phyloP scores from a whole-genome alignment of 495 filamentous ascomycete genomes.

The Xylaria longipes region DNA sequence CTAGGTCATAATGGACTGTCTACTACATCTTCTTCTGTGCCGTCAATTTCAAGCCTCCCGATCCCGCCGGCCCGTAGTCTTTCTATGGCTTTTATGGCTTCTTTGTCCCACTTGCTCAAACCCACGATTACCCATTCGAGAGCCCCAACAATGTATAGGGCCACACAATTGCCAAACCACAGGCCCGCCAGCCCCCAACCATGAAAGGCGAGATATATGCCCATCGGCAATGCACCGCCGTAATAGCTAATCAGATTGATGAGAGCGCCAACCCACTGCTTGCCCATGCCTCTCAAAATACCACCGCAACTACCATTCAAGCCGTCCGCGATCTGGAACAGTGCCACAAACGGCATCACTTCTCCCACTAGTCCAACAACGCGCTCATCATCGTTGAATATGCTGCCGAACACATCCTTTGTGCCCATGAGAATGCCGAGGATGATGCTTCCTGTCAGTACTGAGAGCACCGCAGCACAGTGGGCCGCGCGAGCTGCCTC shows the following conservation, averaged over 20 bases:
- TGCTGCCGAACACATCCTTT: constrained; percentile 76
- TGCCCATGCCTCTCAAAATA: constrained; percentile 80
- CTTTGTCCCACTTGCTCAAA: constrained; percentile 76
- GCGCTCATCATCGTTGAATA: constrained; percentile 80
- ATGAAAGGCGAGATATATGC: constrained; percentile 87
- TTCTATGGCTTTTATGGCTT: constrained; percentile 77
- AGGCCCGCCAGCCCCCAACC: constrained; percentile 86
- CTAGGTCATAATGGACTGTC: background rate
- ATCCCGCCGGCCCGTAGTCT: constrained; percentile 69
- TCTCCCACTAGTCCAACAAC: constrained; percentile 81
- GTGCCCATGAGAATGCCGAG: constrained; percentile 76
- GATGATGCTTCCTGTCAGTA: constrained; percentile 70
- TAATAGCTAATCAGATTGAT: constrained; percentile 94
- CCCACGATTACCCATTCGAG: constrained; percentile 84
- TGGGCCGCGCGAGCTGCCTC: constrained; percentile 79
- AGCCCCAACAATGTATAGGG: constrained; percentile 80
- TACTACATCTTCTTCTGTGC: background rate
- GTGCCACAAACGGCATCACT: constrained; percentile 85
- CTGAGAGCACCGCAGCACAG: constrained; percentile 76
- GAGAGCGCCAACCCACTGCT: constrained; percentile 86
- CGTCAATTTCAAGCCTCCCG: constrained; percentile 6
- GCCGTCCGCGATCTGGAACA: constrained; percentile 96
- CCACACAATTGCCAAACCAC: constrained; percentile 92
- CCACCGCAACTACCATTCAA: constrained; percentile 87
- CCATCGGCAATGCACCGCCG: constrained; percentile 79